A percentile compares a stretch with the other conserved stretches of the same genome.
phyloP scores from a whole-genome alignment of 495 filamentous ascomycete genomes.

The Penicillium cataractarum region DNA sequence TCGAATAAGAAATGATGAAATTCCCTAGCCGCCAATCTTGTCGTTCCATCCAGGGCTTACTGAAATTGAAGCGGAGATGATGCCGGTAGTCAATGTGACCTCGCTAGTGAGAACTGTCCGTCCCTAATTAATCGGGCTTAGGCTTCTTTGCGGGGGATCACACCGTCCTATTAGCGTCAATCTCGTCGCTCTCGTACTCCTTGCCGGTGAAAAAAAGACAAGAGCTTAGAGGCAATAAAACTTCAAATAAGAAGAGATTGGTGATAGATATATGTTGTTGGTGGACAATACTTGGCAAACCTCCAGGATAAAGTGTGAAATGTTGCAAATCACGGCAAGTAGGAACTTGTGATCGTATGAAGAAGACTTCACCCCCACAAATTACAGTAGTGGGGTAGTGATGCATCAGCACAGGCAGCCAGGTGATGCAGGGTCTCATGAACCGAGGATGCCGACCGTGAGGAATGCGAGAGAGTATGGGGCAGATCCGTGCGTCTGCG shows the following conservation, averaged over 20 bases:
- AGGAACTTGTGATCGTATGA: too few species aligned
- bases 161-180: background rate
- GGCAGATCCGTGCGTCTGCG: background rate
- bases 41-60: background rate
- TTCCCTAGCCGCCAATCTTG: background rate
- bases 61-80: constrained; percentile 9
- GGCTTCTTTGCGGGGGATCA: background rate
- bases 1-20: background rate
- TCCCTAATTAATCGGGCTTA: background rate
- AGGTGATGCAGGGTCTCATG: background rate
- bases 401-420: background rate
- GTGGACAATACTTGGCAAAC: too few species aligned
- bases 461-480: background rate
- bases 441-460: background rate
- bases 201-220: background rate
- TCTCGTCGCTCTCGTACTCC: background rate
- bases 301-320: too few species aligned
- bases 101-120: background rate
- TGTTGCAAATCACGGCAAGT: background rate
- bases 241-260: too few species aligned
- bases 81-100: constrained; percentile 7
- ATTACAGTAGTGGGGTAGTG: background rate
- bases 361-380: background rate
- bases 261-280: too few species aligned
- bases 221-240: too few species aligned